Evolutionary conservation across 192 early-diverging fungal genomes (phyloP).

Genomic region (Coemansia sp.): DNA sequence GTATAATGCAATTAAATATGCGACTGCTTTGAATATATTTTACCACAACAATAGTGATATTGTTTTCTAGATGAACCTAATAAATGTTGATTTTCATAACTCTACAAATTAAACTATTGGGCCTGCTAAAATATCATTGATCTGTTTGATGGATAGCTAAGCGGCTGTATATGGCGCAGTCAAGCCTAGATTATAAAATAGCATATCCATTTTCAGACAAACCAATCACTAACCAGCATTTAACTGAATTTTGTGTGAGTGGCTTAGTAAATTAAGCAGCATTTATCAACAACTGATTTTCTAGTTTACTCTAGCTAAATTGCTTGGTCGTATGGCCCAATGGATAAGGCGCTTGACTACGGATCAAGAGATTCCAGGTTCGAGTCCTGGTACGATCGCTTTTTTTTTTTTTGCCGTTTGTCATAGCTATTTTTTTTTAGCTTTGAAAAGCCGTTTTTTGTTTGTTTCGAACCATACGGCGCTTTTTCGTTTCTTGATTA

Average conservation of each 20-base stretch:
- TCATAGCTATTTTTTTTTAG: background rate
- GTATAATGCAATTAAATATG: too few species aligned
- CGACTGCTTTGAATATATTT: too few species aligned
- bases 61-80: too few species aligned
- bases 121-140: background rate
- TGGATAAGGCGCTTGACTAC: conserved; percentile 55
- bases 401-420: conserved; percentile 6
- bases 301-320: too few species aligned
- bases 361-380: conserved; percentile 54
- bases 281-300: too few species aligned
- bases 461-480: too few species aligned
- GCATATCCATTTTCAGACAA: background rate
- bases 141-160: conserved; percentile 11
- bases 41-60: too few species aligned
- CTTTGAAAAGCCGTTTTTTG: too few species aligned
- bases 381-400: conserved; percentile 47
- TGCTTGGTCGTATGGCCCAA: conserved; percentile 41
- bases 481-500: too few species aligned
- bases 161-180: background rate
- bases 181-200: background rate
- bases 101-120: too few species aligned
- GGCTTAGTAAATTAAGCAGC: too few species aligned
- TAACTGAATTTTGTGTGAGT: background rate
- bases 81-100: too few species aligned
- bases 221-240: background rate